Evolutionary conservation across 2,329 filamentous ascomycete genomes (phyloP).

Genomic region (Trichoderma polysporum): DNA sequence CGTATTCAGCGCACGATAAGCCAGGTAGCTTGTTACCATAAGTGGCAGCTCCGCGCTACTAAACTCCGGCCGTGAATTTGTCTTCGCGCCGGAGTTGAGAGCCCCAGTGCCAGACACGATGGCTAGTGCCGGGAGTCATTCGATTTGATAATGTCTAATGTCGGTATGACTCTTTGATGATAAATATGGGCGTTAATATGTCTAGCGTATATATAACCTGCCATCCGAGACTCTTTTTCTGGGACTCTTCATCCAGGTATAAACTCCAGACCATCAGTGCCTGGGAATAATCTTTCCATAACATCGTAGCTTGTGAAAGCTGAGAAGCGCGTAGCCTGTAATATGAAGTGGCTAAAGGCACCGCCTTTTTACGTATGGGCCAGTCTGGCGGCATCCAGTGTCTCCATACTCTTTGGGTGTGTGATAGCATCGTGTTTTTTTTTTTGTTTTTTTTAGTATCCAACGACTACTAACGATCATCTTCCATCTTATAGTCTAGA

Average conservation of each 20-base stretch:
- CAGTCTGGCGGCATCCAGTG: conserved; percentile 32
- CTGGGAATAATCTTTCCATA: neutral
- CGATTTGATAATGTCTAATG: neutral
- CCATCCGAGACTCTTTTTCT: no score
- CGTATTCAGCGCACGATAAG: neutral
- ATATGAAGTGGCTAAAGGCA: conserved; percentile 11
- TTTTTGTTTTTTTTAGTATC: neutral
- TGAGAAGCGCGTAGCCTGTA: neutral
- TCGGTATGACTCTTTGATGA: conserved; percentile 8
- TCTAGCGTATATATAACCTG: neutral
- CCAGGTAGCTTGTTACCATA: neutral
- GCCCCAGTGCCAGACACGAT: neutral
- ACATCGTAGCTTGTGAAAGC: neutral
- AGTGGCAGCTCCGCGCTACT: neutral
- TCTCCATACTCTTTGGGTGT: conserved; percentile 36
- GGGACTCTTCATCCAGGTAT: neutral
- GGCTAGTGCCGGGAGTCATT: neutral
- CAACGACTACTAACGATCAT: neutral
- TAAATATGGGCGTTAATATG: neutral
- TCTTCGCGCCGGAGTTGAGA: neutral
- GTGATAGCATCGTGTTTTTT: neutral
- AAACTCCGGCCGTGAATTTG: neutral
- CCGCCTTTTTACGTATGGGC: conserved; percentile 33
- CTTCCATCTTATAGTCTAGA: conserved; percentile 26
- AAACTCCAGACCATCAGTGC: neutral